Percentiles rank a stretch among this genome's conserved stretches.
Conservation (phyloP, 768 basidiomycete species). For the Candolleomyces aberdarensis region DNA sequence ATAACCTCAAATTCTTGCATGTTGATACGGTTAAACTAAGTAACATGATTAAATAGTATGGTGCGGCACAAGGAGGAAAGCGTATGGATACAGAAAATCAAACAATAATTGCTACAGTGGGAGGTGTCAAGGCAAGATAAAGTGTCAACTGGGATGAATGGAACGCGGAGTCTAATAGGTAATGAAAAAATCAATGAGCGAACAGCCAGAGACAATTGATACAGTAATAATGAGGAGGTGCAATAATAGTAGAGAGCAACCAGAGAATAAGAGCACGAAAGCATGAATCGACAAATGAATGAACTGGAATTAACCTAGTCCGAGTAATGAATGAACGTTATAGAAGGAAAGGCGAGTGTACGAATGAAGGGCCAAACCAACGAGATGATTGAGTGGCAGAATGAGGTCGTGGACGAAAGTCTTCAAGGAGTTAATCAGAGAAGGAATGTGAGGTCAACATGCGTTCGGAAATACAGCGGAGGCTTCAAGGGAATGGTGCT, state of each 20-base stretch:
- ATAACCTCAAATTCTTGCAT: no score
- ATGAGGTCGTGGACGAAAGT: background rate
- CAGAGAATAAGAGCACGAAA: background rate
- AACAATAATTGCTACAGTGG: slow-evolving; percentile 3
- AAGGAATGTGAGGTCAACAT: background rate
- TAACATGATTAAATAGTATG: slow-evolving; percentile 4
- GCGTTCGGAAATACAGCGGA: background rate
- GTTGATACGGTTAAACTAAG: background rate
- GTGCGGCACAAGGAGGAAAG: background rate
- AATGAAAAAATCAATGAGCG: background rate
- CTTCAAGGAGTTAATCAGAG: background rate
- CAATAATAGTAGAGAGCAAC: background rate
- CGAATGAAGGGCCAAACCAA: background rate
- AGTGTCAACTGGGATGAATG: slow-evolving; percentile 1
- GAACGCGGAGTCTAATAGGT: slow-evolving; percentile 1
- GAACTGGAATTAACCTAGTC: background rate
- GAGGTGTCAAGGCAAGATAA: background rate
- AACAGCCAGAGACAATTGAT: background rate
- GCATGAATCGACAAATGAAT: background rate
- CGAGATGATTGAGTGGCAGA: background rate
- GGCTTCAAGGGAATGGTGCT: background rate
- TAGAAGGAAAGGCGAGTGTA: background rate
- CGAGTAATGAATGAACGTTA: background rate
- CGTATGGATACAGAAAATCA: background rate
- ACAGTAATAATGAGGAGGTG: background rate